Conservation (phyloP, 2,329 filamentous ascomycete genomes). For the Paecilomyces niveus region DNA sequence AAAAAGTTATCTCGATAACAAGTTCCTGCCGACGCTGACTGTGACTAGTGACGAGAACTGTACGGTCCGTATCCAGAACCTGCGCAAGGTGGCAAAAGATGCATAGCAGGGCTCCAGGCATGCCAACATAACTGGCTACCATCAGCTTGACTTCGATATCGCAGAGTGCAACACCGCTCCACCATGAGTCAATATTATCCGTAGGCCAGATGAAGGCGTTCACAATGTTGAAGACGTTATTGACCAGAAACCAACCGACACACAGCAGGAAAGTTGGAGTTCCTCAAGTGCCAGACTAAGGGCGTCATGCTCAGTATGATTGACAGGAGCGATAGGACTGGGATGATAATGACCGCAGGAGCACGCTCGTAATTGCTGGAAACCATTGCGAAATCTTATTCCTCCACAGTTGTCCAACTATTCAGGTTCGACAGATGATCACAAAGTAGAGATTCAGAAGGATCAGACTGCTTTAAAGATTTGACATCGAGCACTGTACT, state of each 20-base stretch:
- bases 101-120: slow-evolving; percentile 48
- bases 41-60: slow-evolving; percentile 44
- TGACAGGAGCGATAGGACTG: slow-evolving; percentile 43
- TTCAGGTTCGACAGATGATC: neutral
- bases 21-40: slow-evolving; percentile 41
- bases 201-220: slow-evolving; percentile 60
- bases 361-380: neutral
- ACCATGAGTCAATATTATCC: slow-evolving; percentile 50
- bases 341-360: slow-evolving; percentile 34
- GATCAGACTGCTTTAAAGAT: neutral
- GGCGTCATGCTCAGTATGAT: slow-evolving; percentile 51
- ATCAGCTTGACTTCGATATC: slow-evolving; percentile 57
- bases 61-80: slow-evolving; percentile 54
- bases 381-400: neutral
- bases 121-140: slow-evolving; percentile 45
- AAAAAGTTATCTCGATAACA: slow-evolving; percentile 49
- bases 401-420: neutral
- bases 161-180: slow-evolving; percentile 54
- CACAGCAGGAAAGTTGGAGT: slow-evolving; percentile 54
- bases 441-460: neutral
- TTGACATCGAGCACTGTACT: too few species aligned
- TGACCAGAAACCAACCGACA: slow-evolving; percentile 47
- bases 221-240: slow-evolving; percentile 52
- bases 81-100: slow-evolving; percentile 54
- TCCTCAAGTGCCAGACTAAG: slow-evolving; percentile 53